Evolutionary conservation across 2,329 filamentous ascomycete genomes (phyloP), one percentile per base, ranked within the genome.

Genomic region (Phaeosphaeria sp.): DNA sequence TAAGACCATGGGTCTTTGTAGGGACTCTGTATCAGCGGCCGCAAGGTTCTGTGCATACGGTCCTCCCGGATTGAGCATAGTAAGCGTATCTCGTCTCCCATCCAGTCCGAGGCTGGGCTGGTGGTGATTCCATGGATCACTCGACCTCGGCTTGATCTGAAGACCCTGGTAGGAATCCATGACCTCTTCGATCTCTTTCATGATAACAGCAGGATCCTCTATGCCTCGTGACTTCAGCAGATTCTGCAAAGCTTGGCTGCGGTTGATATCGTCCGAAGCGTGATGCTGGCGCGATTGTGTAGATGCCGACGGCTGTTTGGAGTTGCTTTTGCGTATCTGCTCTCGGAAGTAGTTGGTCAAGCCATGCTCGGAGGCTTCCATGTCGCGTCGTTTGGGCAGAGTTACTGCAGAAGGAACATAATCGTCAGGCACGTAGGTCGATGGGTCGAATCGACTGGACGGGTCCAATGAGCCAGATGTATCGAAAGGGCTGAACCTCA

Each of bases 111-210:
- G 17, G 27, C 40, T 27, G 45, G 25, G 47, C 30, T 53, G 51
- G n/a, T 51, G 43, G 3, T 46, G 36, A 13, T 6, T 43, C 59
- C 59, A 56, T 15, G 47, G 36, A 15, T 60, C 43, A 21, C 46
- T 46, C 36, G 49, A 5, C 6, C 21, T 39, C n/a, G 49, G 48
- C 11, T 43, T 53, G 6, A 63, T 24, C 24, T 55, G 39, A 2
- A 74, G 54, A 2, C 62, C 66, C 57, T 74, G 67, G 46, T 75
- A 77, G 3, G 69, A 67, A 21, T 59, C 63, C 45, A 74, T 72
- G 27, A 76, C 73, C 40, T 75, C 66, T 44, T 75, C 69, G 25
- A 77, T 75, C 22, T 76, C 69, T 52, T 69, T 65, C 67, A 74
- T 71, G 43, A 71, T 68, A 6, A 61, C 51, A 36, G 58, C 58